Evolutionary conservation across 371 early-diverging fungal genomes (phyloP).

Genomic region (Rhizopus microsporus): DNA sequence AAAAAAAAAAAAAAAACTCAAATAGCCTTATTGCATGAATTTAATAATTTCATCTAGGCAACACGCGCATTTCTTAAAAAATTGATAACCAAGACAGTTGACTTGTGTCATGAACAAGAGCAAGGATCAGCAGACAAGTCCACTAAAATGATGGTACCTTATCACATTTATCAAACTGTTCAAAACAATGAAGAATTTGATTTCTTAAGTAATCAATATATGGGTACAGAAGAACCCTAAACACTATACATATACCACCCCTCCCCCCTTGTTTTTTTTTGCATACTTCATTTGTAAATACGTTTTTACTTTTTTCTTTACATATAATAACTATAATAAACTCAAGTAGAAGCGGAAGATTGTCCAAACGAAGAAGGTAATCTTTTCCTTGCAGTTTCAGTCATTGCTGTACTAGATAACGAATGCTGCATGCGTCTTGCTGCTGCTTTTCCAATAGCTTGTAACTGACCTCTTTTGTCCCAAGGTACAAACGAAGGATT

Average conservation of each 20-base stretch:
- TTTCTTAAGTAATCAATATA: conserved; percentile 55
- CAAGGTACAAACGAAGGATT: conserved; percentile 9
- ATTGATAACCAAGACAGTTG: conserved; percentile 27
- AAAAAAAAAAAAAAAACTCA: no score
- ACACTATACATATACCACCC: background rate
- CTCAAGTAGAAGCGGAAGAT: conserved; percentile 21
- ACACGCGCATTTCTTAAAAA: conserved; percentile 35
- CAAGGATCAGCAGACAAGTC: conserved; percentile 23
- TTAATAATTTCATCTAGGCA: conserved; percentile 11
- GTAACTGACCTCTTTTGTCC: conserved; percentile 5
- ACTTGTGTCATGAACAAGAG: conserved; percentile 30
- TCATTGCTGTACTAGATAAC: conserved; percentile 1
- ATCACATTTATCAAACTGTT: conserved; percentile 52
- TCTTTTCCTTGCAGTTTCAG: conserved; percentile 11
- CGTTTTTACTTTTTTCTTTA: background rate
- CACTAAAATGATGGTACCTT: conserved; percentile 49
- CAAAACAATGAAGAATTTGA: conserved; percentile 49
- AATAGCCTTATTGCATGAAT: no score
- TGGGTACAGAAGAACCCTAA: conserved; percentile 34
- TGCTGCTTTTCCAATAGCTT: conserved; percentile 23
- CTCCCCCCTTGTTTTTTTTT: background rate
- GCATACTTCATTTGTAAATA: background rate
- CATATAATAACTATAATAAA: conserved; percentile 1
- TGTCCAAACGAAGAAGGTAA: conserved; percentile 12
- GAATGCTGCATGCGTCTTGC: conserved; percentile 20